Evolutionary conservation across 2,329 filamentous ascomycete genomes (phyloP).

Genomic region (Dothideomycetes sp.): DNA sequence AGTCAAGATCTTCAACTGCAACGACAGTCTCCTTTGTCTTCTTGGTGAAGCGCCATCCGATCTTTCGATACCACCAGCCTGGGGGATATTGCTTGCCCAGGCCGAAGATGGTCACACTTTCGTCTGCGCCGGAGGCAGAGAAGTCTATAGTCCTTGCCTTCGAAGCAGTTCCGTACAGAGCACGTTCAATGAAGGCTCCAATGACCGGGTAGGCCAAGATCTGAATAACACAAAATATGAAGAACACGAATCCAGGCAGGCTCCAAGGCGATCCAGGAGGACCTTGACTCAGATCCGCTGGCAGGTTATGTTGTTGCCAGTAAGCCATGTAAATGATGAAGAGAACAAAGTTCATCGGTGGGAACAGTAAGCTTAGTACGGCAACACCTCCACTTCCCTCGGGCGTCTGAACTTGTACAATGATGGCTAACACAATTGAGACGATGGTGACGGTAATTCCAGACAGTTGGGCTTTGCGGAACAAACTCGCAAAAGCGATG

Average conservation of each 20-base stretch:
- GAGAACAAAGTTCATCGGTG: conserved; percentile 79
- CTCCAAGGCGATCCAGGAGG: conserved; percentile 50
- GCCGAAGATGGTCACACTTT: conserved; percentile 57
- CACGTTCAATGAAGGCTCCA: conserved; percentile 62
- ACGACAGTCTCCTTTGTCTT: conserved; percentile 53
- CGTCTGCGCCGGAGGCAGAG: conserved; percentile 12
- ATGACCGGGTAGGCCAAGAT: conserved; percentile 67
- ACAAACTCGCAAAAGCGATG: conserved; percentile 71
- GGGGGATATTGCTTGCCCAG: conserved; percentile 74
- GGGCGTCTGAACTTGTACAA: conserved; percentile 63
- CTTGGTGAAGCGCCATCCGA: conserved; percentile 36
- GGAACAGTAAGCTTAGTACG: conserved; percentile 65
- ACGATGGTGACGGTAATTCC: conserved; percentile 68
- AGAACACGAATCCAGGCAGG: conserved; percentile 64
- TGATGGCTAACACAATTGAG: conserved; percentile 64
- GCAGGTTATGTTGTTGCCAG: conserved; percentile 53
- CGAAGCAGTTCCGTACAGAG: conserved; percentile 64
- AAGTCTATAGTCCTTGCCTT: conserved; percentile 33
- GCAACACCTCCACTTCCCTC: conserved; percentile 54
- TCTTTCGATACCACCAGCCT: conserved; percentile 41
- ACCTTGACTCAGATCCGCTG: conserved; percentile 49
- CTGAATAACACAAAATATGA: conserved; percentile 67
- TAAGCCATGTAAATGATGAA: conserved; percentile 71
- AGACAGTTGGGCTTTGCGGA: conserved; percentile 77
- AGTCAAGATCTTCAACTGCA: conserved; percentile 65